phyloP scores from a whole-genome alignment of 768 basidiomycete species.

The Atractiella rhizophila region DNA sequence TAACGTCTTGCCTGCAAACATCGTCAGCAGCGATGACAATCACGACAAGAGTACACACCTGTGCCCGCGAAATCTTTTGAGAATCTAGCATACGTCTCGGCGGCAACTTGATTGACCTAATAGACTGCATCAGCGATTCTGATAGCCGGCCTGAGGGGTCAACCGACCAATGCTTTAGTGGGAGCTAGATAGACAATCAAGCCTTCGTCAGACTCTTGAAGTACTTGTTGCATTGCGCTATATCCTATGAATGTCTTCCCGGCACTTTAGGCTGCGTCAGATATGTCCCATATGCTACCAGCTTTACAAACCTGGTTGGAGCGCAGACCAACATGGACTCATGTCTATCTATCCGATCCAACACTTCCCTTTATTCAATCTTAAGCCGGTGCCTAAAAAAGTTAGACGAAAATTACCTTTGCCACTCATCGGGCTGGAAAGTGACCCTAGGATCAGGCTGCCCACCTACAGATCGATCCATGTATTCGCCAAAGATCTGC shows the following conservation, averaged over 20 bases:
- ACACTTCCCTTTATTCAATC: constrained; percentile 24
- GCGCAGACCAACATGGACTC: constrained; percentile 38
- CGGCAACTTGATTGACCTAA: constrained; percentile 40
- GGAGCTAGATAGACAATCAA: constrained; percentile 49
- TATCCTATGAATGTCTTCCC: constrained; percentile 52
- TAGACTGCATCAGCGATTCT: no score
- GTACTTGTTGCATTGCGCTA: constrained; percentile 47
- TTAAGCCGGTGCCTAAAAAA: neutral
- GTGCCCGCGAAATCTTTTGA: constrained; percentile 31
- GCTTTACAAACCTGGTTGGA: no score
- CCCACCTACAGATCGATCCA: neutral
- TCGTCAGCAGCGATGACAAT: neutral
- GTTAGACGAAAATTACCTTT: constrained; percentile 20
- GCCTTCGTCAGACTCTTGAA: constrained; percentile 38
- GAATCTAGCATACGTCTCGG: constrained; percentile 48
- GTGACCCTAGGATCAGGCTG: constrained; percentile 25
- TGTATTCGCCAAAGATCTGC: neutral
- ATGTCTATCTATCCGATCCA: constrained; percentile 37
- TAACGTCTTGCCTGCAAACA: constrained; percentile 29
- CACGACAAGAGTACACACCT: constrained; percentile 13
- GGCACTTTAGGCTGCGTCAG: no score
- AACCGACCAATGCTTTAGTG: constrained; percentile 46
- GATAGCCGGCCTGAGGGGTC: no score
- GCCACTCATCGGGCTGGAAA: constrained; percentile 49
- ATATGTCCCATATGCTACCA: no score